phyloP scores from a whole-genome alignment of 192 early-diverging fungal genomes.

The Phlyctochytrium bullatum region DNA sequence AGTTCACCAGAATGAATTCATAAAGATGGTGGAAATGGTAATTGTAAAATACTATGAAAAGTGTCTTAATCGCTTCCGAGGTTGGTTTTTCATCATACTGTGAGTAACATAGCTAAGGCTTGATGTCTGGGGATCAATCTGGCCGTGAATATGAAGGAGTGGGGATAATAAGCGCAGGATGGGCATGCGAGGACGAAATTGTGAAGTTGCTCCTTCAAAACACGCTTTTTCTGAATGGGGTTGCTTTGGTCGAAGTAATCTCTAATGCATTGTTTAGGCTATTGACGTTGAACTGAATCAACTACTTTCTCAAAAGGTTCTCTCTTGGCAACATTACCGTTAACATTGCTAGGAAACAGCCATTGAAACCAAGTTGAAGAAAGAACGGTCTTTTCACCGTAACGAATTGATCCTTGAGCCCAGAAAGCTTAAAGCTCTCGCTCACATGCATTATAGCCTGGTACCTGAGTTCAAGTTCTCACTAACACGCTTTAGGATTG shows the following conservation, averaged over 20 bases:
- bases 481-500: conserved; percentile 52
- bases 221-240: conserved; percentile 34
- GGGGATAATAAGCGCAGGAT: conserved; percentile 51
- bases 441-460: conserved; percentile 78
- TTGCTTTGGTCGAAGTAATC: conserved; percentile 4
- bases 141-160: conserved; percentile 35
- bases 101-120: conserved; percentile 27
- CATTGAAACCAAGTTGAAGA: conserved; percentile 73
- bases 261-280: conserved; percentile 8
- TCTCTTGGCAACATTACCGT: too few relatives aligned
- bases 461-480: conserved; percentile 45
- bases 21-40: conserved; percentile 67
- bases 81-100: conserved; percentile 19
- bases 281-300: conserved; percentile 43
- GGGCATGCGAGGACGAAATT: conserved; percentile 64
- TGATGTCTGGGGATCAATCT: conserved; percentile 37
- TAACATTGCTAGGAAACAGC: conserved; percentile 68
- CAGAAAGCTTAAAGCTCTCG: conserved; percentile 69
- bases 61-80: conserved; percentile 42
- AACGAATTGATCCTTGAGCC: conserved; percentile 84
- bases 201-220: conserved; percentile 50
- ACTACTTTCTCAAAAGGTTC: conserved; percentile 31
- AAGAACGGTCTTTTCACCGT: conserved; percentile 70
- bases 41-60: conserved; percentile 69
- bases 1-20: conserved; percentile 67